phyloP scores from a whole-genome alignment of 441 rosid genomes.

The Syzygium malaccense region DNA sequence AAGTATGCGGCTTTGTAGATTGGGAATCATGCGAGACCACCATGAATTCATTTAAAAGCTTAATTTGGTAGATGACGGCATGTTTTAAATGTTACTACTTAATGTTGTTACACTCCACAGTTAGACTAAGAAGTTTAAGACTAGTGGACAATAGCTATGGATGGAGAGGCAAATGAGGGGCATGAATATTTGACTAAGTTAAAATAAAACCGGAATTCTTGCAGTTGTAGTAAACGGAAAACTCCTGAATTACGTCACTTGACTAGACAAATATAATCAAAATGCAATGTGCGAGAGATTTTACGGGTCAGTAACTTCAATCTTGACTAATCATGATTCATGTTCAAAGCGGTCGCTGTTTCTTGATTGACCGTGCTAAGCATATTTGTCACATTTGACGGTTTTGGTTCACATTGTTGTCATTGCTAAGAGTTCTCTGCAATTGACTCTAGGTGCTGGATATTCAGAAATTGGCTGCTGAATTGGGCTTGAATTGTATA shows the following conservation, averaged over 20 bases:
- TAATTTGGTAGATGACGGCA: neutral
- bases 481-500: constrained; percentile 80
- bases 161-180: neutral
- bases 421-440: neutral
- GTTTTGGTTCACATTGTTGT: neutral
- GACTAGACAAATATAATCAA: neutral
- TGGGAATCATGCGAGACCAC: neutral
- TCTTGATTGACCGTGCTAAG: neutral
- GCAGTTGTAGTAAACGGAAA: neutral
- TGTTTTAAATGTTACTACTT: neutral
- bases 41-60: neutral
- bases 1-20: neutral
- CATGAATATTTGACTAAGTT: neutral
- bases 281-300: neutral
- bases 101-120: neutral
- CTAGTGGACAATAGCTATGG: neutral
- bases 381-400: neutral
- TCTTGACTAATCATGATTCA: neutral
- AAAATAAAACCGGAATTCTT: neutral
- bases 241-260: neutral
- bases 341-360: neutral
- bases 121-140: neutral
- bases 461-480: constrained; percentile 68
- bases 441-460: constrained; percentile 36
- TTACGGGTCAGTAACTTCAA: neutral